Base-by-base conservation (phyloP, 73 alveolate genomes). In the Blepharisma stoltei region DNA sequence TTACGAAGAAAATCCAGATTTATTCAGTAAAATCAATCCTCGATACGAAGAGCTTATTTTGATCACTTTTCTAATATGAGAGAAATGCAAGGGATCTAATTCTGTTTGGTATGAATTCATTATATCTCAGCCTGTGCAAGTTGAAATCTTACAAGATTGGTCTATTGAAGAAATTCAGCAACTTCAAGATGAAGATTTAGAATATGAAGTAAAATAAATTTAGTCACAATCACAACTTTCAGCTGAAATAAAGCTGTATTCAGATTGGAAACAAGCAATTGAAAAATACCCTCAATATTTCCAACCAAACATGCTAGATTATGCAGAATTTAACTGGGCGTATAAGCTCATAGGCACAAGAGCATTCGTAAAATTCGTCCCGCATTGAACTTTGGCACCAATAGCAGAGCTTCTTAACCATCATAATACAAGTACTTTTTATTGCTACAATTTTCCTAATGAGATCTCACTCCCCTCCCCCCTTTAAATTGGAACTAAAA, bases 381-480 rank as follows among this genome's bases (percentile, higher is more conserved):
- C 79, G 14, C 5, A 44, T 43, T 14, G 4, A 1, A 69, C 79
- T 69, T 2, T 69, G 1, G 55, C 6, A 7, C 79, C 79, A 69
- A 46, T 69, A n/a, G 79, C 78, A 18, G 79, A 69, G 1, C 5
- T 69, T 43, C 11, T 69, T 7, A 69, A 69, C 43, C 79, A 69
- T 25, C 11, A 69, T 43, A 69, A 69, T 46, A 46, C 65, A n/a
- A 7, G 4, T 23, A 44, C 79, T 25, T 46, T 9, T 69, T 69
- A 69, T 46, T 69, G 27, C 46, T 60, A 60, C 46, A 38, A 1
- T 14, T 2, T 38, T 60, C 18, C 37, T 60, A 38, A 60, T 14
- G 73, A n/a, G 18, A 2, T 38, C 14, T 14, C 46, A n/a, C n/a
- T n/a, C n/a, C n/a, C n/a, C n/a, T n/a, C n/a, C n/a, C n/a, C n/a